Base-by-base conservation (phyloP, 2,329 filamentous ascomycete species). In the Metarhizium album region DNA sequence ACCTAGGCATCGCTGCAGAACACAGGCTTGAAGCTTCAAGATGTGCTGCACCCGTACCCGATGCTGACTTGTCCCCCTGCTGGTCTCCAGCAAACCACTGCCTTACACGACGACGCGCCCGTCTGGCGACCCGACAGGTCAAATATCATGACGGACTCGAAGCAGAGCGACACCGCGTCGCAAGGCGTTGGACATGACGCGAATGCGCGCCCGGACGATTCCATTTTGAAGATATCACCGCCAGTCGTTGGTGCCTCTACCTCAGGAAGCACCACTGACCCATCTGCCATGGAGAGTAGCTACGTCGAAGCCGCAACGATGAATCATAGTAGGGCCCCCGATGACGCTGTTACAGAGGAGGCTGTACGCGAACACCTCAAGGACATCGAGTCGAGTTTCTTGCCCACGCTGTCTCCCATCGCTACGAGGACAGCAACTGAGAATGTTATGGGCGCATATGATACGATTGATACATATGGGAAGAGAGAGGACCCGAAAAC, bases 341-440 rank as follows among this genome's bases (percentile, higher is more conserved):
- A 73, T 49, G 74, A 80, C 50, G 76, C 75, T 3, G 62, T 78
- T 42, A 74, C 73, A 42, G 77, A 80, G 56, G 71, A 74, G 45
- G 72, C 72, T 42, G 71, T 82, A 20, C 70, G 74, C 54, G 73
- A 74, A 50, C 79, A 83, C 59, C 64, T 84, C 20, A 73, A 77
- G 57, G 81, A 84, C 59, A 74, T 83, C 54, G 82, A 85, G 60
- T 84, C 81, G 33, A 84, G 81, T 66, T 84, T 84, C 59, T 62
- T 82, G 50, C 75, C 78, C 2, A 72, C 74, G 5, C 62, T 78
- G 5, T 83, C 80, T 7, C 80, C 80, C 13, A 72, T 82, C 45
- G 72, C 71, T 35, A 69, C 69, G 29, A 68, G 72, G 47, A 65
- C 70, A 9, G 66, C 69, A 33, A 68, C 68, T 55, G 55, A 42